These are phyloP conservation scores for Besnoitia besnoiti DNA, from an alignment of 169 alveolate species.

Conservation along the genomic window DNA sequence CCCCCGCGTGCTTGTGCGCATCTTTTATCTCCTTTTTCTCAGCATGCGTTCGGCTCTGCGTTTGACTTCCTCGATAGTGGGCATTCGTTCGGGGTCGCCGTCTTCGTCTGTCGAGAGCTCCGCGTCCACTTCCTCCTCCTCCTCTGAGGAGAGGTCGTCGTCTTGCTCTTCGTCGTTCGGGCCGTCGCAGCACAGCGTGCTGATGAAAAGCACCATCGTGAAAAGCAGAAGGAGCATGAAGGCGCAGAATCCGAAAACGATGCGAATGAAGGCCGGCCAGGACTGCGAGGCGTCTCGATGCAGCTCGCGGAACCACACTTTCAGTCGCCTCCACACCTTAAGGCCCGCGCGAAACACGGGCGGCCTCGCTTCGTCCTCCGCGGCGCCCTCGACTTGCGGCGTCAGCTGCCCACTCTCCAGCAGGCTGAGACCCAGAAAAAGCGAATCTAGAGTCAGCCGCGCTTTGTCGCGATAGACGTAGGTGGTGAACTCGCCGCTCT, in stretches of 20 bases:
- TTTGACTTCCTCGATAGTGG: background rate
- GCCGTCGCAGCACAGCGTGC: background rate
- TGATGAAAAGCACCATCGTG: background rate
- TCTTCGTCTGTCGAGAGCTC: background rate
- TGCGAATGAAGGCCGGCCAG: slow-evolving; percentile 15
- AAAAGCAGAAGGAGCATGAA: background rate
- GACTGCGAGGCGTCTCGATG: background rate
- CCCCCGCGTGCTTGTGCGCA: background rate
- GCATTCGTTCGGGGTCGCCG: background rate
- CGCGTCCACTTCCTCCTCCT: background rate
- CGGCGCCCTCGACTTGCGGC: background rate
- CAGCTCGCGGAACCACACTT: background rate
- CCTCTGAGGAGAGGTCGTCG: background rate
- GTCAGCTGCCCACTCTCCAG: background rate
- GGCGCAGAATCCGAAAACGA: background rate
- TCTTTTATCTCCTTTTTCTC: background rate
- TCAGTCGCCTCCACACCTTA: background rate
- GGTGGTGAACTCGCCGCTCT: background rate
- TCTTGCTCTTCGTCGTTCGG: background rate
- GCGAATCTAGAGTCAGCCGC: background rate
- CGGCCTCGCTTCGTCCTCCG: background rate
- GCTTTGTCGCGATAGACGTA: background rate
- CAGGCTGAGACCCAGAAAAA: background rate
- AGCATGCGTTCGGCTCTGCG: slow-evolving; percentile 12
- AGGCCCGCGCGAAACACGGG: background rate